Conservation (phyloP, 805 yeast genomes). For the Suhomyces xylopsoci region DNA sequence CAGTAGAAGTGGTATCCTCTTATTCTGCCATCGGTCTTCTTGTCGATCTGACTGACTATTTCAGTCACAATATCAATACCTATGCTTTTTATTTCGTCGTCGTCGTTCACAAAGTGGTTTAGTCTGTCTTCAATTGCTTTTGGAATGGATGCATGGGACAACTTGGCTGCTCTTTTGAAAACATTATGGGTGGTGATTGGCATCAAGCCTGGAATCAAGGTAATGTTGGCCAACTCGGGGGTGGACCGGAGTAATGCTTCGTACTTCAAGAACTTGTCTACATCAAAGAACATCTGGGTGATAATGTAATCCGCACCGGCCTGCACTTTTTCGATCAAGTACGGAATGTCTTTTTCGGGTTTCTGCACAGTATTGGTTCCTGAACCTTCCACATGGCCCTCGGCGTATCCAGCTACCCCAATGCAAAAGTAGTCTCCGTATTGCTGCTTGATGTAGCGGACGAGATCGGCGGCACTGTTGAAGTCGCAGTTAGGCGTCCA, state of each 20-base stretch:
- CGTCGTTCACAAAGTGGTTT: constrained; percentile 56
- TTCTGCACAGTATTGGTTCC: constrained; percentile 56
- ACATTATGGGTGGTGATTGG: constrained; percentile 83
- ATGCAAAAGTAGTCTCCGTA: constrained; percentile 84
- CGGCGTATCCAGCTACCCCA: constrained; percentile 98
- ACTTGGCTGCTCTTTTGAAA: constrained; percentile 82
- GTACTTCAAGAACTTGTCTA: constrained; percentile 67
- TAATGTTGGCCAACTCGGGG: constrained; percentile 43
- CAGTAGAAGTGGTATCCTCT: constrained; percentile 92
- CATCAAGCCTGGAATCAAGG: constrained; percentile 84
- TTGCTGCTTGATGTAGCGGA: constrained; percentile 65
- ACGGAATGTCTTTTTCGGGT: constrained; percentile 69
- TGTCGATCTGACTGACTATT: constrained; percentile 56
- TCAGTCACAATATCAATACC: constrained; percentile 75
- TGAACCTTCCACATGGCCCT: constrained; percentile 91
- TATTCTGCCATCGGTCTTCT: constrained; percentile 53
- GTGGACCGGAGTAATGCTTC: constrained; percentile 49
- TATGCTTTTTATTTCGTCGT: constrained; percentile 73
- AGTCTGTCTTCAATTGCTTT: constrained; percentile 47
- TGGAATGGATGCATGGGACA: constrained; percentile 86
- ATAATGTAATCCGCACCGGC: constrained; percentile 96
- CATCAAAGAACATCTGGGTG: constrained; percentile 89
- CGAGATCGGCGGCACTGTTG: constrained; percentile 80
- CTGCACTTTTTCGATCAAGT: constrained; percentile 73
- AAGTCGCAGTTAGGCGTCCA: constrained; percentile 57